A percentile compares a stretch with the other conserved stretches of the same genome.
These are phyloP conservation scores for Galium porrigens DNA, from an alignment of 305 asterid genomes.

Conservation along the genomic window DNA sequence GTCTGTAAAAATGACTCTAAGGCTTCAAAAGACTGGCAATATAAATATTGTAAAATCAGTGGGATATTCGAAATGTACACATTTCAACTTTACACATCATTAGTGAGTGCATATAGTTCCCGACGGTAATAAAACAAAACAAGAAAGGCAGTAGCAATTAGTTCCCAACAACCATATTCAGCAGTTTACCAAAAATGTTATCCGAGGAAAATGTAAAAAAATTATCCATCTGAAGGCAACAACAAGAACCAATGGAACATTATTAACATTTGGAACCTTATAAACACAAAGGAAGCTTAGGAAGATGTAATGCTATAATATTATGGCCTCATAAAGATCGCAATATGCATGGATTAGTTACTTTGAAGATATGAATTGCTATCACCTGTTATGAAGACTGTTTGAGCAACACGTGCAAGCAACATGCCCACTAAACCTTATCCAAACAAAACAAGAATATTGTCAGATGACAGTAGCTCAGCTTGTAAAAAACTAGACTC, in stretches of 20 bases:
- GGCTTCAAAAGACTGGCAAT: constrained; percentile 13
- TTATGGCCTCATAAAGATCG: not conserved
- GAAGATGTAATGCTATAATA: not conserved
- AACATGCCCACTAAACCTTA: constrained; percentile 78
- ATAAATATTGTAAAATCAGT: constrained; percentile 9
- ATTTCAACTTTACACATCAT: not conserved
- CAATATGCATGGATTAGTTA: not conserved
- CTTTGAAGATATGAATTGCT: not conserved
- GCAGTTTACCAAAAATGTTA: not conserved
- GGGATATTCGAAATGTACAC: not conserved
- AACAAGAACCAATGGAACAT: not conserved
- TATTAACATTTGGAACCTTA: not conserved
- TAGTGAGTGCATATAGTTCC: not conserved
- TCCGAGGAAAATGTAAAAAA: not conserved
- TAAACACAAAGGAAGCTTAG: not conserved
- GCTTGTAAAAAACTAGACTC: not conserved
- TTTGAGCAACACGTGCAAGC: constrained; percentile 69
- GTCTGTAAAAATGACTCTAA: constrained; percentile 33
- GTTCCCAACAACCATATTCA: not conserved
- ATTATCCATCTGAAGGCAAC: not conserved
- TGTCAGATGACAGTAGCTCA: constrained; percentile 13
- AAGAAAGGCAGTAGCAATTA: not conserved
- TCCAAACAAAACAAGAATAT: constrained; percentile 16
- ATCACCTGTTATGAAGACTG: constrained; percentile 77
- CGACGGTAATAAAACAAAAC: not conserved